These are phyloP conservation scores for Dichotomopilus funicola DNA, from an alignment of 2,329 filamentous ascomycete species.

Conservation along the genomic window DNA sequence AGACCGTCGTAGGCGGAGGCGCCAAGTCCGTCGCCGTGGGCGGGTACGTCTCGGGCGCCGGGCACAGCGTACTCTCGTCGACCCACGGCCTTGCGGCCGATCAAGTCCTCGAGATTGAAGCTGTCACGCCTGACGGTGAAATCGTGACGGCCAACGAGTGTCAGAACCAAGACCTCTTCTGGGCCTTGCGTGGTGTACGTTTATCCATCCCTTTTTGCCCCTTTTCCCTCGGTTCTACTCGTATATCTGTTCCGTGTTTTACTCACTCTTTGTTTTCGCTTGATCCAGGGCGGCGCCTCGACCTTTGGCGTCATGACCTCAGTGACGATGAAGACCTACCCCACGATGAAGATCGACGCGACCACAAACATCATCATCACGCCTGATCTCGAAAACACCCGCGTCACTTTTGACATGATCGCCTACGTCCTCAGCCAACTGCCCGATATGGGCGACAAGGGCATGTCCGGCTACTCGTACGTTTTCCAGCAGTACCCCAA, in stretches of 20 bases:
- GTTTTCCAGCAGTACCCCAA: constrained; percentile 35
- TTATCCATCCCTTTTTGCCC: neutral
- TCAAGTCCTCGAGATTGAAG: constrained; percentile 41
- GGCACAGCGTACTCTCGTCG: constrained; percentile 42
- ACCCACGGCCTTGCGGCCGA: constrained; percentile 41
- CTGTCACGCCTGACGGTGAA: constrained; percentile 39
- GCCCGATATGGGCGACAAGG: constrained; percentile 42
- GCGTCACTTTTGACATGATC: constrained; percentile 36
- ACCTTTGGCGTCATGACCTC: constrained; percentile 46
- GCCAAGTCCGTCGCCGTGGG: constrained; percentile 53
- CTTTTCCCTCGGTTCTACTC: too few relatives aligned
- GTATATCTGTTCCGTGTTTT: too few relatives aligned
- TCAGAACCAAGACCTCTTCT: constrained; percentile 48
- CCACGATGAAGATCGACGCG: constrained; percentile 36
- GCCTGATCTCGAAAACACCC: constrained; percentile 31
- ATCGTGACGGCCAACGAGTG: constrained; percentile 37
- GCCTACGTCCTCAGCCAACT: constrained; percentile 40
- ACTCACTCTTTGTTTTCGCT: neutral
- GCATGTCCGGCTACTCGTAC: constrained; percentile 42
- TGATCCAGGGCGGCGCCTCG: constrained; percentile 43
- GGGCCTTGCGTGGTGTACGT: constrained; percentile 48
- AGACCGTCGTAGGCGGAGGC: constrained; percentile 38
- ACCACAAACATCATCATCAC: constrained; percentile 33
- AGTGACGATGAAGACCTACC: constrained; percentile 44
- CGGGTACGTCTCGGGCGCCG: constrained; percentile 53